Evolutionary conservation across 345 rosid genomes (phyloP).

Genomic region (Salix purpurea): DNA sequence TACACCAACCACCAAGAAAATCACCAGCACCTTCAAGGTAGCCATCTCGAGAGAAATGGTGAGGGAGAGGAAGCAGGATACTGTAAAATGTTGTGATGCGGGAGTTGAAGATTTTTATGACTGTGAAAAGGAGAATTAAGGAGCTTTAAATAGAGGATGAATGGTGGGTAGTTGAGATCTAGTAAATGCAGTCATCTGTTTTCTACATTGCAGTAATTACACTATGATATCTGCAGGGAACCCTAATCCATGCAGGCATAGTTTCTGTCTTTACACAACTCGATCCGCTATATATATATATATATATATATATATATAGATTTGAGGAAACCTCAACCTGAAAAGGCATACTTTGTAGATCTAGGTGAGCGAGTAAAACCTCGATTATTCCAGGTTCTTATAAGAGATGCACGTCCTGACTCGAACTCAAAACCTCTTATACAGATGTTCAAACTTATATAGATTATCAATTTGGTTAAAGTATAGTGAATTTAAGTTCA

Average conservation of each 20-base stretch:
- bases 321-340: too few species aligned
- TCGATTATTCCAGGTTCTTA: too few species aligned
- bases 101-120: neutral
- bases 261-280: neutral
- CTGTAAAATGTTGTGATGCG: neutral
- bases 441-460: too few species aligned
- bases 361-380: too few species aligned
- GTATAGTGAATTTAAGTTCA: too few species aligned
- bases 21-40: neutral
- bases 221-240: neutral
- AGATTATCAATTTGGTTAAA: too few species aligned
- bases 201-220: constrained; percentile 7
- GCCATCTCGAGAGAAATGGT: neutral
- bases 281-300: neutral
- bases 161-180: constrained; percentile 9
- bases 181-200: constrained; percentile 15
- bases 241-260: neutral
- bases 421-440: too few species aligned
- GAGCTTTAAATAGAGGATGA: constrained; percentile 6
- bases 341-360: too few species aligned
- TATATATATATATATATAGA: neutral
- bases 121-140: neutral
- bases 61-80: neutral
- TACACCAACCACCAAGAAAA: neutral
- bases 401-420: too few species aligned